Evolutionary conservation across 2,329 filamentous ascomycete genomes (phyloP), one percentile per base, ranked within the genome.

Genomic region (Stromatinia cepivora): DNA sequence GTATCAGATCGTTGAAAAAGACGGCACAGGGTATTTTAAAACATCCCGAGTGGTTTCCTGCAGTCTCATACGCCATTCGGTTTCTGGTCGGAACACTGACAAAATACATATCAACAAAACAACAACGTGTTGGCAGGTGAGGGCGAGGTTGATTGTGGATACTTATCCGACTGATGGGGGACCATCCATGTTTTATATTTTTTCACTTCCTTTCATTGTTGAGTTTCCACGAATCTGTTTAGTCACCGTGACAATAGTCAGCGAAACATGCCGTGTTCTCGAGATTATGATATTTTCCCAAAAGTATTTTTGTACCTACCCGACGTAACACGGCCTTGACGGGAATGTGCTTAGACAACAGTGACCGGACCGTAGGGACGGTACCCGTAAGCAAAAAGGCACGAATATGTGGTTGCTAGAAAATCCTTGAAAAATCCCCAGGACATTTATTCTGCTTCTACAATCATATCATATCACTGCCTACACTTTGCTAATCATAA

Each of bases 341-440:
- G 67, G 67, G 46, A 50, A 48, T 54, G 25, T 69, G 61, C 67
- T 69, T 57, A 20, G 20, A 28, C 25, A 61, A 45, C 39, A 42
- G 34, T 66, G 53, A 48, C 61, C 62, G 61, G 67, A 50, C 67
- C 67, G 61, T 66, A 69, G 67, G 67, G 67, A 69, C 67, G 67
- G 67, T 65, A 65, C 67, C 61, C 67, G 67, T 57, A 31, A 57
- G 20, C 65, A 65, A 52, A 48, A 4, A 52, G 22, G n/a, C 46
- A 63, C 46, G 46, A 63, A 52, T 28, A 5, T 22, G 39, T 63
- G 22, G n/a, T 13, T 36, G 31, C 22, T 46, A 63, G 31, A 39
- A 52, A 63, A 52, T 52, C 22, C 46, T 52, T 4, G 45, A 63
- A 52, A 39, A 3, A 28, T 25, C 31, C 31, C 11, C 17, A 31